Percentiles rank a stretch among this genome's conserved stretches.
Conservation (phyloP, 306 rosid genomes). For the Lathyrus oleraceus region DNA sequence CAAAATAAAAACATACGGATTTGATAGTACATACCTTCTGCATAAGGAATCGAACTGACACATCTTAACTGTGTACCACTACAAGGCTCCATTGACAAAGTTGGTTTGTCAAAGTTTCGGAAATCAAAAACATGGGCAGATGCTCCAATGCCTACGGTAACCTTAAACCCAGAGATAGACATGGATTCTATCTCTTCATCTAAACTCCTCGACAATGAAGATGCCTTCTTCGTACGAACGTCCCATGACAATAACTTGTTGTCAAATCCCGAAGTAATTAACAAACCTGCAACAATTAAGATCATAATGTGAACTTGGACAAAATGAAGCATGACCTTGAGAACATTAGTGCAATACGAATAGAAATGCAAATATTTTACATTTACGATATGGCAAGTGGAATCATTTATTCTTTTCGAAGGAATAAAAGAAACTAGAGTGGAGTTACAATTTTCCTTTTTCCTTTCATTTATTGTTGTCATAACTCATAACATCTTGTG, state of each 20-base stretch:
- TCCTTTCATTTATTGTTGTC: too few species aligned
- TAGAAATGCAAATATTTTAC: too few species aligned
- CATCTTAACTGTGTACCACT: constrained; percentile 58
- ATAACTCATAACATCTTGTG: too few species aligned
- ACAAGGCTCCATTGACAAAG: constrained; percentile 51
- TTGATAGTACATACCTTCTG: constrained; percentile 63
- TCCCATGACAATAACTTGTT: constrained; percentile 70
- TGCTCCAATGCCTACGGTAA: constrained; percentile 61
- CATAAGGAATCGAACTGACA: constrained; percentile 60
- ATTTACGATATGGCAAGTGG: too few species aligned
- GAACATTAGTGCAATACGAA: too few species aligned
- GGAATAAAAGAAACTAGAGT: too few species aligned
- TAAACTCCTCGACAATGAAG: constrained; percentile 39
- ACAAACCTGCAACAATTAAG: constrained; percentile 54
- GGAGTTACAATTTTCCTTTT: too few species aligned
- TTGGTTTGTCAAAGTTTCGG: constrained; percentile 58
- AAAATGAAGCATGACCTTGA: neutral
- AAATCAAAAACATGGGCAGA: constrained; percentile 62
- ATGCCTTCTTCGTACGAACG: constrained; percentile 47
- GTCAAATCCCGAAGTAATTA: constrained; percentile 79
- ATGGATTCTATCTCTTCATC: constrained; percentile 68
- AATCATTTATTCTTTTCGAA: too few species aligned
- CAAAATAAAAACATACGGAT: constrained; percentile 2
- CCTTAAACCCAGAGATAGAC: constrained; percentile 61
- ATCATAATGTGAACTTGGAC: constrained; percentile 14